Evolutionary conservation across 768 basidiomycete genomes (phyloP).

Genomic region (Cystofilobasidium macerans): DNA sequence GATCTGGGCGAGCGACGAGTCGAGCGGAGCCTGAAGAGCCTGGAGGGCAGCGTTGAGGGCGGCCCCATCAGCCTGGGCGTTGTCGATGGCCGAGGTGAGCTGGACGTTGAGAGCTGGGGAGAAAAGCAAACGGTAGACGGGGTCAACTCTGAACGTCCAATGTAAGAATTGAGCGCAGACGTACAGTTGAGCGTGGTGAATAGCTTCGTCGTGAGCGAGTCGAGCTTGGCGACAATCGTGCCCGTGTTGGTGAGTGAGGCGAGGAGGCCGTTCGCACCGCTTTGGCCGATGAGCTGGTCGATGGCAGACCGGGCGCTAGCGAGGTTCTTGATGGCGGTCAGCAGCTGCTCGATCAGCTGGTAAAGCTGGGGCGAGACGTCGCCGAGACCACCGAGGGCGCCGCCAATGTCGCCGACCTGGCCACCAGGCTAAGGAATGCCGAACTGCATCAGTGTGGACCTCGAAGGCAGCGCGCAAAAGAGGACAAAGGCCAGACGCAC

Average conservation of each 20-base stretch:
- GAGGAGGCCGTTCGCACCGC: background rate
- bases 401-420: background rate
- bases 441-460: background rate
- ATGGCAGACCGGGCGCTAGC: background rate
- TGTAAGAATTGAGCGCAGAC: background rate
- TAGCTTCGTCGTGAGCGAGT: background rate
- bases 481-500: background rate
- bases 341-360: background rate
- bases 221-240: background rate
- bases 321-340: background rate
- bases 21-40: slow-evolving; percentile 1
- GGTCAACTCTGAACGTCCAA: background rate
- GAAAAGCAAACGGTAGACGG: background rate
- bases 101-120: background rate
- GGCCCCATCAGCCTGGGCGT: background rate
- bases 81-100: background rate
- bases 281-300: background rate
- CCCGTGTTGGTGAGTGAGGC: background rate
- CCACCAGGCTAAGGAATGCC: background rate
- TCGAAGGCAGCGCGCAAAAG: background rate
- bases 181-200: background rate
- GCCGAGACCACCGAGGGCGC: background rate
- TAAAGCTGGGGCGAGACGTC: background rate
- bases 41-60: background rate
- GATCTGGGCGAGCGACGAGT: background rate